These are phyloP conservation scores for Rhizopus delemar DNA, from an alignment of 371 early-diverging fungal species.

Conservation along the genomic window DNA sequence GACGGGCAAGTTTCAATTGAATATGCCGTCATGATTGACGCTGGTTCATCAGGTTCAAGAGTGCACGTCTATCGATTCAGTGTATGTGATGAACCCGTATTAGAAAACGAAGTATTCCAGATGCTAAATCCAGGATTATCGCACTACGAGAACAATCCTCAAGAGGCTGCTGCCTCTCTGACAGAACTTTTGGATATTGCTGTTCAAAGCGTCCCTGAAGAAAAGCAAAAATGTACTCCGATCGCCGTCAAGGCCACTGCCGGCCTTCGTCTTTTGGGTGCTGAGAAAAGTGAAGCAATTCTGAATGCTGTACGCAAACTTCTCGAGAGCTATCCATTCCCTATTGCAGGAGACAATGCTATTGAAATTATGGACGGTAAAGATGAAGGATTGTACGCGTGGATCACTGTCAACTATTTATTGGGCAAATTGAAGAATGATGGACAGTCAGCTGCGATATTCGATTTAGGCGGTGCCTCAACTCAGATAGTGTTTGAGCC, in stretches of 20 bases:
- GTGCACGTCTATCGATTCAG: conserved; percentile 93
- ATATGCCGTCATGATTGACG: conserved; percentile 87
- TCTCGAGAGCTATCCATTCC: conserved; percentile 84
- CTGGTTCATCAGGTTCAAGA: conserved; percentile 96
- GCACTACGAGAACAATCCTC: conserved; percentile 63
- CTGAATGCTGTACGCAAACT: conserved; percentile 69
- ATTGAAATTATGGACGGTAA: conserved; percentile 93
- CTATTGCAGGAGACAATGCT: conserved; percentile 63
- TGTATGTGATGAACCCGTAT: conserved; percentile 71
- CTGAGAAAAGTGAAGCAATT: conserved; percentile 66
- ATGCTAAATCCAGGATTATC: conserved; percentile 88
- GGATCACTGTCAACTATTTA: conserved; percentile 97
- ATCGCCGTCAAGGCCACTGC: conserved; percentile 97
- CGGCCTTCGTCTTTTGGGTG: conserved; percentile 80
- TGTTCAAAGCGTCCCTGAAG: conserved; percentile 57
- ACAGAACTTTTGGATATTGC: conserved; percentile 80
- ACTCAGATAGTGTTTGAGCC: conserved; percentile 97
- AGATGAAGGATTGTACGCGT: conserved; percentile 97
- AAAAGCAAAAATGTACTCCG: conserved; percentile 81
- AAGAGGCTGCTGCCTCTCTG: conserved; percentile 80
- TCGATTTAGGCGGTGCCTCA: conserved; percentile 96
- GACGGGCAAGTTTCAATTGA: conserved; percentile 52
- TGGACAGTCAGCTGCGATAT: conserved; percentile 81
- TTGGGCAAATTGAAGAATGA: conserved; percentile 55
- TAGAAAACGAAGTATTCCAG: conserved; percentile 86